phyloP scores from a whole-genome alignment of 2,329 filamentous ascomycete genomes.

The Trichophyton verrucosum region DNA sequence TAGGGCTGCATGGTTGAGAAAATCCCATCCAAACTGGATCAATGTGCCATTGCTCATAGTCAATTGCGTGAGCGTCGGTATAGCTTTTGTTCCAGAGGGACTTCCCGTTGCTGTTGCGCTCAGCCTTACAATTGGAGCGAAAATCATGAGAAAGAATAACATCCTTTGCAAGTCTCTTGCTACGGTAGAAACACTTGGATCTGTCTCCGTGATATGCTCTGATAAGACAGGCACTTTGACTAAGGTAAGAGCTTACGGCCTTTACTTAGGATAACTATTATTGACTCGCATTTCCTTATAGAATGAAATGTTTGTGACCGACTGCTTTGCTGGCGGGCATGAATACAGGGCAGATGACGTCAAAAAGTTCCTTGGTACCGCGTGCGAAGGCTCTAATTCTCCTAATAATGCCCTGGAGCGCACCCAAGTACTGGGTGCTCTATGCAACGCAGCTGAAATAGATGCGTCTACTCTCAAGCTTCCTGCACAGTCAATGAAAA shows the following conservation, averaged over 20 bases:
- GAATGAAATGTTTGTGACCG: conserved; percentile 63
- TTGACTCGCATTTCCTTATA: conserved; percentile 16
- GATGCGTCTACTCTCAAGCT: conserved; percentile 51
- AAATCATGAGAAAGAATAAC: conserved; percentile 63
- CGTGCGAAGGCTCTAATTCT: conserved; percentile 16
- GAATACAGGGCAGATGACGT: conserved; percentile 43
- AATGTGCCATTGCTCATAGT: conserved; percentile 60
- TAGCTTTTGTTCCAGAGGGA: conserved; percentile 66
- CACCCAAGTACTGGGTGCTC: conserved; percentile 45
- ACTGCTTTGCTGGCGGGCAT: conserved; percentile 49
- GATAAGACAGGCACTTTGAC: conserved; percentile 56
- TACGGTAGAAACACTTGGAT: conserved; percentile 63
- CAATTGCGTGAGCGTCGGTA: conserved; percentile 57
- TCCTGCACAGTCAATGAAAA: conserved; percentile 48
- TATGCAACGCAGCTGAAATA: conserved; percentile 67
- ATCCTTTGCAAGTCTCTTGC: conserved; percentile 70
- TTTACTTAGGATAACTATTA: background rate
- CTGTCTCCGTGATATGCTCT: conserved; percentile 61
- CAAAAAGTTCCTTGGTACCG: conserved; percentile 28
- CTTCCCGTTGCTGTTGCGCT: conserved; percentile 58
- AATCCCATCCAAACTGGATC: conserved; percentile 57
- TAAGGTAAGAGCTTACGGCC: conserved; percentile 15
- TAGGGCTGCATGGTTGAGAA: conserved; percentile 58
- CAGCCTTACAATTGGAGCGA: conserved; percentile 62
- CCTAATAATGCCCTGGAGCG: conserved; percentile 32